Evolutionary conservation across 139 green algal genomes (phyloP), one percentile per base, ranked within the genome.

Genomic region (Micromonas pusilla): DNA sequence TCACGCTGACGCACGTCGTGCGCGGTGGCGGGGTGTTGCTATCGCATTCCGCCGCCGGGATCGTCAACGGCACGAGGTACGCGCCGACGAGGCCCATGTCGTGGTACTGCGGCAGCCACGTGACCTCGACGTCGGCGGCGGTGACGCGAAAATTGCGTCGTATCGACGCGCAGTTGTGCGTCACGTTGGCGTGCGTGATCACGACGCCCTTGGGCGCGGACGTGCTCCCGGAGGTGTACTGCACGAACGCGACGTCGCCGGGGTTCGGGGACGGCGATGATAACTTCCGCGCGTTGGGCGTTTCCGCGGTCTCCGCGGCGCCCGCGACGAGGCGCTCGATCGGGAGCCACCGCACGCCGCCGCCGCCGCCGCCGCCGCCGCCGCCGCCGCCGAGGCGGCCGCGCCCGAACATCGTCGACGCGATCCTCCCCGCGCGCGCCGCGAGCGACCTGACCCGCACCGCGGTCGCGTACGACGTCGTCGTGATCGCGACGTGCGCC

Each of bases 61-160:
- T 80, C 21, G 65, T 54, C 60, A 80, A 13, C 30, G 62, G 60
- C 21, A 62, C 65, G 20, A 80, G 26, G 45, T 79, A 81, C 9
- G 63, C 72, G 23, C 79, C 82, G 32, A 86, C 74, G 6, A 89
- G 80, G 28, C 83, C 81, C 76, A 85, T 76, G 73, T 89, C 85
- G 39, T 89, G 85, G 77, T 85, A 89, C 71, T 85, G 84, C 9
- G 79, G 79, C 52, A 84, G 73, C 79, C 75, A 87, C 52, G 52
- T 66, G 16, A 83, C 64, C 60, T 80, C 53, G 60, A 72, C 66
- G 2, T 73, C 52, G 70, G 74, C 23, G 34, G 73, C n/a, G 16
- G 37, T 66, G 0, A 84, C 25, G 30, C 36, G 65, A 26, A 62
- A 82, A 37, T 2, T 45, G 80, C 0, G 52, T 71, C 37, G 21